Base-by-base conservation (phyloP, 805 yeast genomes). In the Clavispora vitiphila region DNA sequence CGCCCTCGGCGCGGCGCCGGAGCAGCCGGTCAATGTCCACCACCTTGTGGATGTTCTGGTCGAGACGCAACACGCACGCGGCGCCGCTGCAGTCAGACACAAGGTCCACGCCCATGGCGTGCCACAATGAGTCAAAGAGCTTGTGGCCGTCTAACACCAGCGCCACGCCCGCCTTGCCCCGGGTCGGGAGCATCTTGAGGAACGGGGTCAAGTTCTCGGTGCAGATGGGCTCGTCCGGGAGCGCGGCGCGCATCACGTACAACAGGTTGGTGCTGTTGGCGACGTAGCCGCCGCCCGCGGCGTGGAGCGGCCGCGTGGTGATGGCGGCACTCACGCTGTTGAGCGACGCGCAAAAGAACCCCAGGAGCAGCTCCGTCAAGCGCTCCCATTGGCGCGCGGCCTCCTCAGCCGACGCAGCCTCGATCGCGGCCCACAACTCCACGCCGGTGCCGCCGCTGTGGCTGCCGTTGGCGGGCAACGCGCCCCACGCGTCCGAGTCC, bases 131-230 rank as follows among this genome's bases (percentile, higher is more conserved):
- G 56, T 89, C 96, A 61, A 89, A 93, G 8, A 88, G 76, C 55
- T 82, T 82, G 59, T 88, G 96, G 15, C 99, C 98, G 53, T 89
- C 95, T 19, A 93, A 68, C 32, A 91, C 68, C 0, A 95, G 77
- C 0, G 96, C 77, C 30, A 93, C 68, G 2, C 99, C 99, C 0
- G 95, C 81, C 58, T 82, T 84, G 2, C 96, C 97, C 57, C 87
- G 83, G 9, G 97, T 86, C 3, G 99, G 98, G 22, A 93, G 71
- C 46, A 93, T 69, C 58, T 89, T 90, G 47, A 93, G 62, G 52
- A 91, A 88, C 0, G 99, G 98, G 0, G 99, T 91, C 57, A 93
- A 72, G 64, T 93, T 93, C 61, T 93, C 99, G 0, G 99, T 93
- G 63, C 99, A 93, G 14, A 93, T 81, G 0, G 97, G 96, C 58